Evolutionary conservation across 768 basidiomycete species (phyloP), one percentile per base, ranked within the genome.

Genomic region (Tylopilus cervinicoccineus): DNA sequence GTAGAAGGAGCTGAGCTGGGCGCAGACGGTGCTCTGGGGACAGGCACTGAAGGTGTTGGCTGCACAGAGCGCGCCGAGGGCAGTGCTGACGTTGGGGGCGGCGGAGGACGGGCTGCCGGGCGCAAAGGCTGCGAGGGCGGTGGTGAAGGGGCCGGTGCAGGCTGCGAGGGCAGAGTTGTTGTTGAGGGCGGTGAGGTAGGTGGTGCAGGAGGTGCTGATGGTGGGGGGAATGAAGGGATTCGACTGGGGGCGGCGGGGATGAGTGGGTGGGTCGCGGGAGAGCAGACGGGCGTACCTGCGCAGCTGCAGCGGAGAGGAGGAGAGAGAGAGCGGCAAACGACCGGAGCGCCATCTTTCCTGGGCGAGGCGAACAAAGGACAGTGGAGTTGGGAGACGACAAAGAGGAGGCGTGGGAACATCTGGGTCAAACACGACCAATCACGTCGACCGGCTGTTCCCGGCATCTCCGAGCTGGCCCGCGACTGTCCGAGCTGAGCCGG

Each of bases 1-100:
- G 66, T 84, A 83, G 71, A 97, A 96, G 8, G 72, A 48, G 44
- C 79, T 70, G 45, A 97, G 80, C 56, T 80, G 74, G 34, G 71
- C 51, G 46, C 84, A 78, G 61, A 97, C 65, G 49, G 74, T 61
- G 33, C 69, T 75, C 31, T 79, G 73, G 6, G 80, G 70, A 70
- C 91, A 94, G 2, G 71, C 54, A 16, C 47, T 56, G 34, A 73
- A 62, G 23, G 76, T 69, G 6, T 72, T 64, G 29, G 71, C 57
- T 17, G 72, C 59, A 73, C 88, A 93, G 27, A 92, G 63, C 40
- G 49, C 63, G 55, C 52, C 61, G n/a, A 92, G 70, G 8, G 85
- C 67, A n/a, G 67, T 60, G 43, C 66, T 68, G 61, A 91, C 70
- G 51, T 69, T 47, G 28, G 77, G 61, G 36, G 77, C 57, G 47